Evolutionary conservation across 2,329 filamentous ascomycete species (phyloP).

Genomic region (Fusarium coffeatum): DNA sequence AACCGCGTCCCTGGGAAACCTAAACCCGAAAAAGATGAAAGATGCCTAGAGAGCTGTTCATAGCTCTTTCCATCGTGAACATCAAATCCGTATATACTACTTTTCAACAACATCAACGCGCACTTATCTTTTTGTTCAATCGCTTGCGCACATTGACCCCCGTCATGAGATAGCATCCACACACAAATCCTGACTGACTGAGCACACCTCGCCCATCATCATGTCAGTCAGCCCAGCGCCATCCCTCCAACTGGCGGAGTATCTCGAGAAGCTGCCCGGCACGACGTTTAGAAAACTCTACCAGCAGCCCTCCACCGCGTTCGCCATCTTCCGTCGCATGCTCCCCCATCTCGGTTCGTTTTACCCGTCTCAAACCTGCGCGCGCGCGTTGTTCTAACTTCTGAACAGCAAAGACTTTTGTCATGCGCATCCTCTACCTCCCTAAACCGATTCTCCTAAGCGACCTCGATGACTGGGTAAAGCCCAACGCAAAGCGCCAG

Average conservation of each 20-base stretch:
- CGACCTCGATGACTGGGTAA: conserved; percentile 89
- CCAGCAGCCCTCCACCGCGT: conserved; percentile 92
- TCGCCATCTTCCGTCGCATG: conserved; percentile 98
- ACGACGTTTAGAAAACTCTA: conserved; percentile 93
- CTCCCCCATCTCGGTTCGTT: conserved; percentile 83
- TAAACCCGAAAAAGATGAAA: conserved; percentile 26
- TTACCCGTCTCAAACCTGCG: no score
- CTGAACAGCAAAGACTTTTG: conserved; percentile 84
- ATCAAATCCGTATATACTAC: neutral
- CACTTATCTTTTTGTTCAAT: neutral
- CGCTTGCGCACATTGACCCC: neutral
- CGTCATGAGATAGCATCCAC: conserved; percentile 41
- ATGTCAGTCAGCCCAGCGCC: conserved; percentile 62
- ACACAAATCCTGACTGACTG: conserved; percentile 36
- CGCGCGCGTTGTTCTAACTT: conserved; percentile 6
- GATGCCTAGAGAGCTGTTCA: conserved; percentile 32
- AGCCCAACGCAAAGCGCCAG: conserved; percentile 70
- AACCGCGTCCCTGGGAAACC: neutral
- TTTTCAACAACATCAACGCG: no score
- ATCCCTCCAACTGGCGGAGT: conserved; percentile 79
- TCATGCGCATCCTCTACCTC: conserved; percentile 95
- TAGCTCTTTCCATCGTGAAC: conserved; percentile 8
- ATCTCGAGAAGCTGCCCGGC: conserved; percentile 90
- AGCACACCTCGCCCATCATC: conserved; percentile 49
- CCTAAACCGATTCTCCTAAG: conserved; percentile 80